These are phyloP conservation scores for Hyphopichia burtonii DNA, from an alignment of 1,139 yeast species.

Conservation along the genomic window DNA sequence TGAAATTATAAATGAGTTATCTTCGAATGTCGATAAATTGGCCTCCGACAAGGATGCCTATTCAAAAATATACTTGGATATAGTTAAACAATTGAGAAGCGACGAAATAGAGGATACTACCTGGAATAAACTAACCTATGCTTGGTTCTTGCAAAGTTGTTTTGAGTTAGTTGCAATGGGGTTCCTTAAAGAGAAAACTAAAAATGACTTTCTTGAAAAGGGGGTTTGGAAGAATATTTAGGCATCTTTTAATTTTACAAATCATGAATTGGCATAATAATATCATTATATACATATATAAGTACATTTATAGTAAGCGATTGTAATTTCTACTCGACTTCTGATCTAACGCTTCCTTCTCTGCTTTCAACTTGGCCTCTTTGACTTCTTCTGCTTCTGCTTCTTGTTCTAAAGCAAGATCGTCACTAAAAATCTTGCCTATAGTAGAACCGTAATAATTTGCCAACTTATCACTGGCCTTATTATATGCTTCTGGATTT, in stretches of 20 bases:
- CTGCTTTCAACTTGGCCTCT: background rate
- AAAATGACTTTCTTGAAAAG: slow-evolving; percentile 47
- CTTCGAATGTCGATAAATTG: slow-evolving; percentile 7
- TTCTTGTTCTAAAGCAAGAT: slow-evolving; percentile 9
- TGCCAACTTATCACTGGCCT: slow-evolving; percentile 15
- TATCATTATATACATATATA: background rate
- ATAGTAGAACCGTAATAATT: slow-evolving; percentile 9
- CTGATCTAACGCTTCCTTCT: background rate
- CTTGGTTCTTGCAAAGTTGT: slow-evolving; percentile 46
- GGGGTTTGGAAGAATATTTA: slow-evolving; percentile 44
- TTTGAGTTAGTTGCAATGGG: slow-evolving; percentile 43
- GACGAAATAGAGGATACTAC: slow-evolving; percentile 10
- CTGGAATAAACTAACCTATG: slow-evolving; percentile 45
- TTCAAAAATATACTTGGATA: slow-evolving; percentile 8
- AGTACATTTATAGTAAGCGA: too few species aligned
- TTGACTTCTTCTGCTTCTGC: slow-evolving; percentile 11
- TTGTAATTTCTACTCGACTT: too few species aligned
- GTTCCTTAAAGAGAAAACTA: slow-evolving; percentile 40
- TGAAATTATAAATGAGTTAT: slow-evolving; percentile 32
- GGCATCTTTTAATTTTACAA: too few species aligned
- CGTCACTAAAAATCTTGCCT: slow-evolving; percentile 2
- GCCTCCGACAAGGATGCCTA: slow-evolving; percentile 1
- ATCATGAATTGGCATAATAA: too few species aligned
- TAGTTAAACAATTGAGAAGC: slow-evolving; percentile 10
- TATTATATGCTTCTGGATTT: slow-evolving; percentile 10